Conservation (phyloP, 148 eudicot species). For the Rhododendron griersonianum region DNA sequence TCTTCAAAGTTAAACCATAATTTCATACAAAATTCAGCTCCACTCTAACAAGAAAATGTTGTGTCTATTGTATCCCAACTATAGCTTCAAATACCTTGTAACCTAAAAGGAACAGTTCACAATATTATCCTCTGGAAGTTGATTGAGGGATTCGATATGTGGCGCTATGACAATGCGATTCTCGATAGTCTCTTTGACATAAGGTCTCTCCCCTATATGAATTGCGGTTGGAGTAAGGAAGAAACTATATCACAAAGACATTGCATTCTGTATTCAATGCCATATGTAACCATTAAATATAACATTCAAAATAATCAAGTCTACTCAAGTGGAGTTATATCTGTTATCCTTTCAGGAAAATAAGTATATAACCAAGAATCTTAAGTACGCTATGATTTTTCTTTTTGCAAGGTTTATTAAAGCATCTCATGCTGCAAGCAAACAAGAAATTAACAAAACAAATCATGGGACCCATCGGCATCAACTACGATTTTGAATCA, state of each 20-base stretch:
- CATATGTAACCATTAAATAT: not conserved
- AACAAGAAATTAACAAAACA: not conserved
- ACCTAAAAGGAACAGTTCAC: not conserved
- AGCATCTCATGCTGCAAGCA: not conserved
- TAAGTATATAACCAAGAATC: not conserved
- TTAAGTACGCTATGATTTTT: not conserved
- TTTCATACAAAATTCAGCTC: not conserved
- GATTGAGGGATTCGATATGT: not conserved
- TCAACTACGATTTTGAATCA: not conserved
- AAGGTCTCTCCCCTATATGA: not conserved
- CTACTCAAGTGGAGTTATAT: not conserved
- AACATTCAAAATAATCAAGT: not conserved
- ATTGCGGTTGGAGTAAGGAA: not conserved
- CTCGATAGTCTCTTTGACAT: not conserved
- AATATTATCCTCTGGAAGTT: not conserved
- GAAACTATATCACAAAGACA: not conserved
- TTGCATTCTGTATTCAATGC: not conserved
- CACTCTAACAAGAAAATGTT: not conserved
- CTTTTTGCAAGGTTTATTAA: not conserved
- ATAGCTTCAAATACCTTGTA: not conserved
- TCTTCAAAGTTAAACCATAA: not conserved
- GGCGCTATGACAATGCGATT: not conserved
- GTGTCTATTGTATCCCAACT: not conserved
- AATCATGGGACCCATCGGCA: not conserved
- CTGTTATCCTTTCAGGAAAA: not conserved